Evolutionary conservation across 106 monocot genomes (phyloP).

Genomic region (Vanilla planifolia): DNA sequence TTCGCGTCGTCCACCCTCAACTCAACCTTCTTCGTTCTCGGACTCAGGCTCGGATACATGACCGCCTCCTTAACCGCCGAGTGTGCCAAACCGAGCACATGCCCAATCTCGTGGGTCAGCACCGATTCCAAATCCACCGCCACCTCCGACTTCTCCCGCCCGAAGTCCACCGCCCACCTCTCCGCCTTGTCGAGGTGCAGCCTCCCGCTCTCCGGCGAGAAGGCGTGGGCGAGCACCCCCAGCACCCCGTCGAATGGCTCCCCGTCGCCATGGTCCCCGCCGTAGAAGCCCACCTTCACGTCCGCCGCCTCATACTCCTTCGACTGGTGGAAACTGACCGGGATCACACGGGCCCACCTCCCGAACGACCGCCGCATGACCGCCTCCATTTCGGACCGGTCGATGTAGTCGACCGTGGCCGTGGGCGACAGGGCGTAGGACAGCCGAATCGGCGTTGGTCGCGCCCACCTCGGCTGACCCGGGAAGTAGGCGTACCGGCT

Average conservation of each 20-base stretch:
- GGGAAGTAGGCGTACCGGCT: conserved; percentile 58
- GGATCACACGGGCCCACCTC: conserved; percentile 71
- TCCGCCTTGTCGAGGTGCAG: conserved; percentile 88
- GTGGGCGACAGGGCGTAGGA: conserved; percentile 59
- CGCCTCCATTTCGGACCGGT: conserved; percentile 14
- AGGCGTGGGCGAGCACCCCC: conserved; percentile 87
- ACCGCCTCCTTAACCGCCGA: conserved; percentile 58
- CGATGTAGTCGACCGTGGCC: conserved; percentile 35
- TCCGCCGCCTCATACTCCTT: conserved; percentile 42
- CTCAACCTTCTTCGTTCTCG: conserved; percentile 52
- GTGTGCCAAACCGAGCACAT: conserved; percentile 78
- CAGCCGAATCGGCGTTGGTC: conserved; percentile 31
- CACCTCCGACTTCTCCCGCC: conserved; percentile 20
- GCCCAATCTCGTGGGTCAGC: conserved; percentile 94
- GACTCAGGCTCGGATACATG: conserved; percentile 83
- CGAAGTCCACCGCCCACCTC: conserved; percentile 76
- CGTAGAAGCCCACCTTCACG: conserved; percentile 67
- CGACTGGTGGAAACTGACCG: conserved; percentile 48
- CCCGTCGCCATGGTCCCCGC: conserved; percentile 90
- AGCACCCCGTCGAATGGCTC: conserved; percentile 84
- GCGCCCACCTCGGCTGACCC: conserved; percentile 53
- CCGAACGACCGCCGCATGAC: conserved; percentile 62
- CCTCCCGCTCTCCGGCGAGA: conserved; percentile 78
- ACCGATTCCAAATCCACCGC: conserved; percentile 92
- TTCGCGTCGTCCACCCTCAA: conserved; percentile 67